Base-by-base conservation (phyloP, 345 rosid genomes). In the Raphanus raphanistrum region DNA sequence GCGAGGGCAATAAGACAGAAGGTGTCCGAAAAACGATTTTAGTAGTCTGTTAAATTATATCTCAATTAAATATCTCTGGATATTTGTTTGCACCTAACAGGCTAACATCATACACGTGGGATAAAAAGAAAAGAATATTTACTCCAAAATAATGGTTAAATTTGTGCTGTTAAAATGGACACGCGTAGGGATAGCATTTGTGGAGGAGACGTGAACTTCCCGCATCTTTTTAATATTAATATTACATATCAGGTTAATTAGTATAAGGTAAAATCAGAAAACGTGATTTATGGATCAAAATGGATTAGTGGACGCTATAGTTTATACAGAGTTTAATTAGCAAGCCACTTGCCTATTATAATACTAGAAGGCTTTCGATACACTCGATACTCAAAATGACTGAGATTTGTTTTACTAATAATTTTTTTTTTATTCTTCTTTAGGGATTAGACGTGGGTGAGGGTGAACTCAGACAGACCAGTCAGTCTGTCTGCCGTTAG, bases 131-230 rank as follows among this genome's bases (percentile, higher is more conserved):
- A 45, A 41, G 12, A 8, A 41, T 41, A 11, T 33, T 21, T 21
- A 21, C 21, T 21, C 21, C 21, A 21, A 35, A 45, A 63, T 4
- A 45, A 52, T 21, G 50, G 50, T 75, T 6, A 5, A 25, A 50
- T 2, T 8, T 29, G 67, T 58, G 50, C 33, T 43, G 67, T 43
- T 31, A 1, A 59, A 6, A 16, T 38, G 2, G 55, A 52, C 75
- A 70, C 75, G 80, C 28, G 80, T 52, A 36, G 8, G 32, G 21
- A 15, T 5, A 2, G 2, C 3, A 70, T 50, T 62, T 4, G 65
- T 27, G 17, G 80, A 70, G 21, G 75, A 63, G 75, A 63, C 71
- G 80, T 77, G 75, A 15, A 4, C 59, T 76, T 70, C 45, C 75
- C 58, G 80, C 70, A 70, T 68, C 54, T 75, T 60, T 3, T 59